A percentile compares a stretch with the other conserved stretches of the same genome.
These are phyloP conservation scores for Coemansia sp. DNA, from an alignment of 192 early-diverging fungal species.

Conservation along the genomic window DNA sequence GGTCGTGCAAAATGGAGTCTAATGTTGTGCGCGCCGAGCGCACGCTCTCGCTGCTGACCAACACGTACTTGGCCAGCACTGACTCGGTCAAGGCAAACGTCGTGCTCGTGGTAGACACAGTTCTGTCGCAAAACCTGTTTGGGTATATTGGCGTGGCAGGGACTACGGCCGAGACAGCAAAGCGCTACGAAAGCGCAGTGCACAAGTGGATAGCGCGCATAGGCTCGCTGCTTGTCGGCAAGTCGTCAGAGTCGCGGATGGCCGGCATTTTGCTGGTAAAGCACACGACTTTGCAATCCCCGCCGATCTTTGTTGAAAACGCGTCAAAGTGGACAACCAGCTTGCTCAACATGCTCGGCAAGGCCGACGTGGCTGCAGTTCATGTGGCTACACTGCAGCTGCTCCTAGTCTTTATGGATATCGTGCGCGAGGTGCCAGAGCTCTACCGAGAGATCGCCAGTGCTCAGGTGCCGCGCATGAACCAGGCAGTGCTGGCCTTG, in stretches of 20 bases:
- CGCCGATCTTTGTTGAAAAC: slow-evolving; percentile 36
- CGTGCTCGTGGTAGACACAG: slow-evolving; percentile 33
- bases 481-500: slow-evolving; percentile 43
- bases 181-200: slow-evolving; percentile 35
- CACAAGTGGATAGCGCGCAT: slow-evolving; percentile 54
- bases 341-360: slow-evolving; percentile 36
- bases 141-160: slow-evolving; percentile 12
- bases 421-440: slow-evolving; percentile 45
- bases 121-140: slow-evolving; percentile 50
- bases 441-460: slow-evolving; percentile 46
- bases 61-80: slow-evolving; percentile 44
- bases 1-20: slow-evolving; percentile 21
- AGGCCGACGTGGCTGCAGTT: slow-evolving; percentile 28
- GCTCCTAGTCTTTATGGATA: slow-evolving; percentile 40
- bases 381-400: slow-evolving; percentile 32
- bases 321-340: slow-evolving; percentile 41
- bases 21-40: slow-evolving; percentile 50
- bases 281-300: slow-evolving; percentile 49
- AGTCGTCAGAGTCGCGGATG: slow-evolving; percentile 42
- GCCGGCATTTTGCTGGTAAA: slow-evolving; percentile 50
- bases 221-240: slow-evolving; percentile 34
- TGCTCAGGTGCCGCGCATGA: slow-evolving; percentile 47
- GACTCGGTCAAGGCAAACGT: slow-evolving; percentile 39
- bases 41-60: slow-evolving; percentile 45
- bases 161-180: slow-evolving; percentile 18